Conservation (phyloP, 768 basidiomycete species). For the Panaeolus papilionaceus region DNA sequence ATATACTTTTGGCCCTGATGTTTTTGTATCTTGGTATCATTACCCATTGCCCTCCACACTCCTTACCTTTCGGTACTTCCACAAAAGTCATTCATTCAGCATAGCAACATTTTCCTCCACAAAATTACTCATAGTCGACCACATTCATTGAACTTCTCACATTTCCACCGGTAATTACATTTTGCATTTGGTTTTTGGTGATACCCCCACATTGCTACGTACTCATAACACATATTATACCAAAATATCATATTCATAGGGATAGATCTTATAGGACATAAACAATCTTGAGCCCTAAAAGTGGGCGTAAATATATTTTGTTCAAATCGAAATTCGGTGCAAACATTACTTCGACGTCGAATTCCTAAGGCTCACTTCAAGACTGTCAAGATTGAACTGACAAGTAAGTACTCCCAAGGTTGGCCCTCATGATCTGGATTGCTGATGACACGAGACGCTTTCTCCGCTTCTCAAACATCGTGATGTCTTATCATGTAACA, state of each 20-base stretch:
- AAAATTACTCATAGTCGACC: not conserved
- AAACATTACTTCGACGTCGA: too few species aligned
- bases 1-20: not conserved
- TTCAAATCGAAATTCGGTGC: not conserved
- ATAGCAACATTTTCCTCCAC: not conserved
- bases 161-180: not conserved
- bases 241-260: not conserved
- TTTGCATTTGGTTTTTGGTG: conserved; percentile 5
- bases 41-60: not conserved
- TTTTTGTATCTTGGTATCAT: conserved; percentile 9
- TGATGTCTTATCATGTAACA: too few species aligned
- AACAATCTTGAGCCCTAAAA: not conserved
- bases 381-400: too few species aligned
- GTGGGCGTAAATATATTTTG: not conserved
- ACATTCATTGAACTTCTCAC: not conserved
- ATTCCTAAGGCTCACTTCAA: too few species aligned
- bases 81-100: conserved; percentile 3
- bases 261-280: not conserved
- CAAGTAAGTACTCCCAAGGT: too few species aligned
- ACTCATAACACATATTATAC: conserved; percentile 6
- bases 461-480: too few species aligned
- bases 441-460: too few species aligned
- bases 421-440: too few species aligned
- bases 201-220: conserved; percentile 10
- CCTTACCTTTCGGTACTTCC: not conserved